phyloP scores from a whole-genome alignment of 1,284 basidiomycete species.

The Thecaphora frezii region DNA sequence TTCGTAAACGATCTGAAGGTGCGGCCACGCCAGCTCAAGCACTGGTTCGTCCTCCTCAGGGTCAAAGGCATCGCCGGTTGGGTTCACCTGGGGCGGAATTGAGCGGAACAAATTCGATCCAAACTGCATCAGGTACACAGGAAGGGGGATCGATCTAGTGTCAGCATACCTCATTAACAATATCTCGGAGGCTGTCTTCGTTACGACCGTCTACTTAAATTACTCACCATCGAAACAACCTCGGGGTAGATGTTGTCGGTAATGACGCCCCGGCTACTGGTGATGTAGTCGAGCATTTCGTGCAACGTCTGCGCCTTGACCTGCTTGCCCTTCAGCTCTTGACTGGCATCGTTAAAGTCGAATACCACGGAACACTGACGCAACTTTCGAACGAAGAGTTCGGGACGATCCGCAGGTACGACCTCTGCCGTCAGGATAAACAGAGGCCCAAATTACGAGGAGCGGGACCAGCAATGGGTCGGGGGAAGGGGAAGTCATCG shows the following conservation, averaged over 20 bases:
- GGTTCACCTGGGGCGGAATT: slow-evolving; percentile 98
- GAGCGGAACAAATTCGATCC: slow-evolving; percentile 95
- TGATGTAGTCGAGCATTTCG: slow-evolving; percentile 99
- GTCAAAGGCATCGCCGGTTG: slow-evolving; percentile 95
- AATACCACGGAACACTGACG: slow-evolving; percentile 95
- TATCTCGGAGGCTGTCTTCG: too few species aligned
- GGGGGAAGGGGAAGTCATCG: background rate
- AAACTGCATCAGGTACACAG: slow-evolving; percentile 16
- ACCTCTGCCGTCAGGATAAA: slow-evolving; percentile 69
- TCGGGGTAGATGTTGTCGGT: slow-evolving; percentile 98
- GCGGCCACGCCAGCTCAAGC: slow-evolving; percentile 97
- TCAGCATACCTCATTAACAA: too few species aligned
- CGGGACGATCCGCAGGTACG: slow-evolving; percentile 80
- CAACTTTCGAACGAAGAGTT: slow-evolving; percentile 91
- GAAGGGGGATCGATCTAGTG: too few species aligned
- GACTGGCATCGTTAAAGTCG: slow-evolving; percentile 97
- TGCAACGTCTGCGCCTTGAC: slow-evolving; percentile 97
- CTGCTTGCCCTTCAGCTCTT: slow-evolving; percentile 94
- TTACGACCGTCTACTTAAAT: too few species aligned
- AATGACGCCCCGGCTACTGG: slow-evolving; percentile 91
- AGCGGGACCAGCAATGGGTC: background rate
- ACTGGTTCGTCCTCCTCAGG: slow-evolving; percentile 99
- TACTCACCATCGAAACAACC: slow-evolving; percentile 90
- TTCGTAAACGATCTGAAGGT: slow-evolving; percentile 99
- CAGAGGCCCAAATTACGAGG: background rate